Evolutionary conservation across 1,284 basidiomycete species (phyloP).

Genomic region (Pholiota adiposa): DNA sequence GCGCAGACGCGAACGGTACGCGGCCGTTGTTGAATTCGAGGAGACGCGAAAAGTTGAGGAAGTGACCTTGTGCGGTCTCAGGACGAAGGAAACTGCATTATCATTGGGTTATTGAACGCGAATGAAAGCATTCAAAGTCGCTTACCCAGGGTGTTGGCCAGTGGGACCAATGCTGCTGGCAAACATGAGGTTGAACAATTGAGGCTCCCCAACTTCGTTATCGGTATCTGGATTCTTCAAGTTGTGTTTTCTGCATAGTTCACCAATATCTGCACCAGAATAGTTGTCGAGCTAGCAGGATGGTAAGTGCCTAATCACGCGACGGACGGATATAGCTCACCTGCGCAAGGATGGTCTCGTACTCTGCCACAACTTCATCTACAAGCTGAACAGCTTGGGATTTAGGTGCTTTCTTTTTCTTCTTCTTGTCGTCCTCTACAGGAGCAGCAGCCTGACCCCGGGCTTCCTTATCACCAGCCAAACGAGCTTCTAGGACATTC

Average conservation of each 20-base stretch:
- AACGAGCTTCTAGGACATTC: slow-evolving; percentile 87
- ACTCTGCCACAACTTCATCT: slow-evolving; percentile 79
- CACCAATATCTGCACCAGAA: slow-evolving; percentile 87
- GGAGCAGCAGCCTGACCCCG: slow-evolving; percentile 67
- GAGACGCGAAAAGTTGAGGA: slow-evolving; percentile 97
- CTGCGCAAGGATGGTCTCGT: slow-evolving; percentile 86
- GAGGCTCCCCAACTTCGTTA: slow-evolving; percentile 91
- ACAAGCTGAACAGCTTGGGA: slow-evolving; percentile 76
- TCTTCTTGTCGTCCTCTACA: slow-evolving; percentile 67
- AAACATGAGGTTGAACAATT: slow-evolving; percentile 99
- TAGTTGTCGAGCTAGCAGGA: slow-evolving; percentile 89
- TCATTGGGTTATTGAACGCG: slow-evolving; percentile 8
- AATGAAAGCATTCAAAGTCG: slow-evolving; percentile 6
- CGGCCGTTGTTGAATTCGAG: slow-evolving; percentile 98
- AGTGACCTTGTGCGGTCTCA: slow-evolving; percentile 98
- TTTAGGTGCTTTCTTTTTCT: slow-evolving; percentile 81
- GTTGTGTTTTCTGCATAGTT: slow-evolving; percentile 82
- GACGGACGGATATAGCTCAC: slow-evolving; percentile 45
- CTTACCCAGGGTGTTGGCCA: slow-evolving; percentile 92
- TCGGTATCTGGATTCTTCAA: slow-evolving; percentile 92
- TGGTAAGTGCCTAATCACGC: background rate
- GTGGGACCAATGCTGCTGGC: slow-evolving; percentile 97
- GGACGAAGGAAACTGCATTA: slow-evolving; percentile 85
- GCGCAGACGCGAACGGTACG: slow-evolving; percentile 96
- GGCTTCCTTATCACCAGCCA: slow-evolving; percentile 94